Conservation (phyloP, 192 early-diverging fungal species). For the Rhizophagus clarus region DNA sequence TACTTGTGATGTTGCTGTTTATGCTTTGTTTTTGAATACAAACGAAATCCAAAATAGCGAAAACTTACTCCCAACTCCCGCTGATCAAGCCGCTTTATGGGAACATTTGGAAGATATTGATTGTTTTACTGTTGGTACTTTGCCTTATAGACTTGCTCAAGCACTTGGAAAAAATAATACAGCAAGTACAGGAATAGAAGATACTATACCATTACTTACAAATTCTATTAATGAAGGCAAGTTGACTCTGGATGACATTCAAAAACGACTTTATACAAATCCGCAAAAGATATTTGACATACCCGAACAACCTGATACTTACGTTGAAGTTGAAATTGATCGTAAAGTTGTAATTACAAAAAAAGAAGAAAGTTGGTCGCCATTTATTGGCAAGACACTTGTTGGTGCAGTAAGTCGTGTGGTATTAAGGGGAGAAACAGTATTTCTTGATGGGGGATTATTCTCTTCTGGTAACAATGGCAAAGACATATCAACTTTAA, state of each 20-base stretch:
- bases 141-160: conserved; percentile 64
- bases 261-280: conserved; percentile 75
- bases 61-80: conserved; percentile 48
- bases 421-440: conserved; percentile 81
- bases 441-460: conserved; percentile 82
- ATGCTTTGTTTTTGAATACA: conserved; percentile 76
- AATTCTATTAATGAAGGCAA: conserved; percentile 80
- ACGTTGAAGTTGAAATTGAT: conserved; percentile 92
- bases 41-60: conserved; percentile 45
- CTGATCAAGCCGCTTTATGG: conserved; percentile 82
- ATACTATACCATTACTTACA: conserved; percentile 76
- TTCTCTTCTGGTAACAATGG: conserved; percentile 46
- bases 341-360: conserved; percentile 56
- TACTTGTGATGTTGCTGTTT: conserved; percentile 93
- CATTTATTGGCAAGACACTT: conserved; percentile 63
- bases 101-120: conserved; percentile 79
- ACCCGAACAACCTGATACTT: conserved; percentile 92
- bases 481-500: conserved; percentile 48
- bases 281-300: conserved; percentile 90
- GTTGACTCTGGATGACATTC: conserved; percentile 78
- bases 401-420: conserved; percentile 85
- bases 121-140: conserved; percentile 84
- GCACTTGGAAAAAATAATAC: conserved; percentile 49
- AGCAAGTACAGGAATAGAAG: conserved; percentile 60
- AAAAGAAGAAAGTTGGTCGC: conserved; percentile 38